These are phyloP conservation scores for Eucalyptus guilfoylei DNA, from an alignment of 345 rosid species.

Conservation along the genomic window DNA sequence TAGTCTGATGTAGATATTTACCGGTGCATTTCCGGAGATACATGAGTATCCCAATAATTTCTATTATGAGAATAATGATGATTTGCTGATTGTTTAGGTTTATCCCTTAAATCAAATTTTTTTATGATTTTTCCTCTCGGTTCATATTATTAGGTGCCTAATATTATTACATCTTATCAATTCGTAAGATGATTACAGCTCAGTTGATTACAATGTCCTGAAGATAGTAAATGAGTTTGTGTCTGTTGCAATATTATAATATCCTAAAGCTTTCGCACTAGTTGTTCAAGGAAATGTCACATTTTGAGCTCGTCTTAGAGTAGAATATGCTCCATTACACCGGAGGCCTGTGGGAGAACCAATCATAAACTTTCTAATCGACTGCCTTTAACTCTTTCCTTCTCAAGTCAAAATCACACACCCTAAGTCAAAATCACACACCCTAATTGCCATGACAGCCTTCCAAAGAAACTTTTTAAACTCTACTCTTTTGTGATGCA, in stretches of 20 bases:
- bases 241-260: background rate
- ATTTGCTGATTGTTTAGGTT: background rate
- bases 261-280: background rate
- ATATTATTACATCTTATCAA: background rate
- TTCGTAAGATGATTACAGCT: background rate
- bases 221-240: background rate
- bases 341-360: background rate
- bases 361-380: background rate
- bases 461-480: background rate
- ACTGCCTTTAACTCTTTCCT: background rate
- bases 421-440: background rate
- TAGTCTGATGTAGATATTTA: background rate
- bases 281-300: background rate
- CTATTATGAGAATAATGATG: background rate
- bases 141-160: background rate
- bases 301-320: background rate
- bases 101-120: background rate
- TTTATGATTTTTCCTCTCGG: fast-evolving
- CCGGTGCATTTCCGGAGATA: background rate
- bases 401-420: background rate
- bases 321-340: background rate
- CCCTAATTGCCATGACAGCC: background rate
- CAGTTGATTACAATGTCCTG: fast-evolving
- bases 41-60: background rate
- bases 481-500: background rate